These are phyloP conservation scores for Diplodia corticola DNA, from an alignment of 2,329 filamentous ascomycete genomes.

Conservation along the genomic window DNA sequence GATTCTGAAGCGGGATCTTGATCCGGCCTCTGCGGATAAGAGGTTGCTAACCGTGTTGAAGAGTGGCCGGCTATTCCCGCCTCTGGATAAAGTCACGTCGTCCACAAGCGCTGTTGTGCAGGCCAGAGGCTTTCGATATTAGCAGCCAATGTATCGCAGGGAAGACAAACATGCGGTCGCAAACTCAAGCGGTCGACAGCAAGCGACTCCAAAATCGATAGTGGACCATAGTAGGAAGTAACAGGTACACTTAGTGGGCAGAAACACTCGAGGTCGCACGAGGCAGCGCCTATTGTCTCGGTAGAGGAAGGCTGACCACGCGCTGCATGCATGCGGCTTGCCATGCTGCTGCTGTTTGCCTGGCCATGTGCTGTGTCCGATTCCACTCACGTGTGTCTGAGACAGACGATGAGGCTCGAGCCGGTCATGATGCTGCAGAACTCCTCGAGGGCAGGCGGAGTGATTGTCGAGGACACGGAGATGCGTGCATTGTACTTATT, in stretches of 20 bases:
- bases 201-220: not conserved
- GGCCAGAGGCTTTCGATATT: not conserved
- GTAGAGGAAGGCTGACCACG: not conserved
- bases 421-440: not conserved
- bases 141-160: not conserved
- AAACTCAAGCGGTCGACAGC: not conserved
- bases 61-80: not conserved
- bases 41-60: not conserved
- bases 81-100: not conserved
- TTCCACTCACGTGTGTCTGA: not conserved
- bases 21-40: not conserved
- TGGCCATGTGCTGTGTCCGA: not conserved
- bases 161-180: not conserved
- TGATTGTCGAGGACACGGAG: not conserved
- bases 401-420: not conserved
- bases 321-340: not conserved
- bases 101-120: not conserved
- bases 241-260: not conserved
- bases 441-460: not conserved
- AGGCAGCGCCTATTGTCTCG: not conserved
- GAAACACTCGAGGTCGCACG: not conserved
- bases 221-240: not conserved
- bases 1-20: not conserved
- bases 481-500: not conserved
- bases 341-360: not conserved